These are phyloP conservation scores for Phytophthora rubi DNA, from an alignment of 352 stramenopile genomes.

Conservation along the genomic window DNA sequence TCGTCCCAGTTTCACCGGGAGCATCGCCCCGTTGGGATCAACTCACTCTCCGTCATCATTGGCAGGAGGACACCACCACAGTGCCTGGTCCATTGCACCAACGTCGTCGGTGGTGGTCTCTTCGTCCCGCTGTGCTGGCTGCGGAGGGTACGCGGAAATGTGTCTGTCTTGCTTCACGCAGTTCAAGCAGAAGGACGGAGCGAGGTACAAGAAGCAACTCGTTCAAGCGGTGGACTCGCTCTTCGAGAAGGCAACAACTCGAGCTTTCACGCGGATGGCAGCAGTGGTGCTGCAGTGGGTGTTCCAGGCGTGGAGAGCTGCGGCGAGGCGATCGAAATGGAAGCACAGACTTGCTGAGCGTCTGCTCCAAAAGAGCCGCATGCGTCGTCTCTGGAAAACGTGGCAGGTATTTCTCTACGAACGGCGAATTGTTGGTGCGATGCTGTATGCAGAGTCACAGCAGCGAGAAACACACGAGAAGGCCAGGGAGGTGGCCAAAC, in stretches of 20 bases:
- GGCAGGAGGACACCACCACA: constrained; percentile 1
- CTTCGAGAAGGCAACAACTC: constrained; percentile 62
- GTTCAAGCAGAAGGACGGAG: constrained; percentile 66
- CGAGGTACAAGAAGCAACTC: constrained; percentile 73
- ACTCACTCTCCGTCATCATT: constrained; percentile 8
- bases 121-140: constrained; percentile 59
- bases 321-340: constrained; percentile 39
- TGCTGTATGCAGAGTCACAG: constrained; percentile 72
- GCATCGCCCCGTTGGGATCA: constrained; percentile 25
- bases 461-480: constrained; percentile 53
- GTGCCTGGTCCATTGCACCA: constrained; percentile 9
- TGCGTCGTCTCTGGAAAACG: constrained; percentile 49
- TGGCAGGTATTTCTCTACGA: constrained; percentile 72
- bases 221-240: constrained; percentile 65
- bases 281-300: constrained; percentile 67
- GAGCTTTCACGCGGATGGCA: constrained; percentile 64
- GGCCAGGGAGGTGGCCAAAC: constrained; percentile 48
- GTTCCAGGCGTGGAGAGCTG: constrained; percentile 65
- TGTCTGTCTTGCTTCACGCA: constrained; percentile 73
- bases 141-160: constrained; percentile 69
- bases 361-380: constrained; percentile 29
- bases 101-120: constrained; percentile 6
- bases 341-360: constrained; percentile 28
- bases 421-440: constrained; percentile 69
- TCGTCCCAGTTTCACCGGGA: not conserved